Percentiles rank a stretch among this genome's conserved stretches.
Conservation (phyloP, 495 filamentous ascomycete species). For the Parachaetomium inaequale region DNA sequence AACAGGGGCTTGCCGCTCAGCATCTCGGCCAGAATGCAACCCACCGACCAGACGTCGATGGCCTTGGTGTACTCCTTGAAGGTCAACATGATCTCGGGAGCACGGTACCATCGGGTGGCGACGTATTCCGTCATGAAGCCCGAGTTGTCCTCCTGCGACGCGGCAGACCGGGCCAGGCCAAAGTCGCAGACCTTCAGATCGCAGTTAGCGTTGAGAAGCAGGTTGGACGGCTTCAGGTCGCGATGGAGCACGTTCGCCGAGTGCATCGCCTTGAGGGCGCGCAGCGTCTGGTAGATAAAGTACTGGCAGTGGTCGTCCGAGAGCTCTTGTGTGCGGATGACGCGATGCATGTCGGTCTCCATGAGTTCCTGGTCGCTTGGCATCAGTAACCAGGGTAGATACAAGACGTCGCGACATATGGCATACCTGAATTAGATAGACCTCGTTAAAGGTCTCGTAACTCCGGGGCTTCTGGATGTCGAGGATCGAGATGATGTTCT, state of each 20-base stretch:
- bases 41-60: constrained; percentile 99
- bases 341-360: constrained; percentile 99
- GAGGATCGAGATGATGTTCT: constrained; percentile 99
- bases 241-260: constrained; percentile 97
- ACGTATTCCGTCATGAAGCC: constrained; percentile 99
- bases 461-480: constrained; percentile 97
- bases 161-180: constrained; percentile 87
- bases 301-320: constrained; percentile 99
- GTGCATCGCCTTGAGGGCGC: constrained; percentile 98
- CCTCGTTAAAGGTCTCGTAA: constrained; percentile 95
- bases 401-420: not conserved
- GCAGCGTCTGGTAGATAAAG: constrained; percentile 99
- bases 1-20: constrained; percentile 97
- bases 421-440: constrained; percentile 94
- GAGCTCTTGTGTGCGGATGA: constrained; percentile 97
- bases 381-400: not conserved
- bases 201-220: constrained; percentile 97
- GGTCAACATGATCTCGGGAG: constrained; percentile 99
- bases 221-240: constrained; percentile 94
- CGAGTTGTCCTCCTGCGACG: constrained; percentile 94
- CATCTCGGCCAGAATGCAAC: constrained; percentile 99
- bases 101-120: constrained; percentile 97
- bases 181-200: constrained; percentile 99
- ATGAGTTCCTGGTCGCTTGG: constrained; percentile 75
- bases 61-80: constrained; percentile 99